Base-by-base conservation (phyloP, 2,329 filamentous ascomycete species). In the Diaporthe caulivora region DNA sequence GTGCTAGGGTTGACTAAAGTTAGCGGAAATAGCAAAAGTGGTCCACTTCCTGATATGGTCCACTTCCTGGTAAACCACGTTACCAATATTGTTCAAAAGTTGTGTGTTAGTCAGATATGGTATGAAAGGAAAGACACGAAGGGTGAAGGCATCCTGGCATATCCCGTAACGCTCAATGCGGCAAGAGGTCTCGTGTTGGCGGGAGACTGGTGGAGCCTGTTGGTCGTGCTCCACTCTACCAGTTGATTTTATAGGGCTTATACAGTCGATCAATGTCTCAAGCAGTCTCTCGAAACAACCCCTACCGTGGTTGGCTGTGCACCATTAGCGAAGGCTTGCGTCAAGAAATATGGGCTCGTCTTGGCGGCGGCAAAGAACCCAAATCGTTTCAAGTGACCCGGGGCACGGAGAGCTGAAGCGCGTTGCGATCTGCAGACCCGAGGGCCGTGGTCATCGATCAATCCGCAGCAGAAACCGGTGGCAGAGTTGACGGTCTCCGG, bases 341-440 rank as follows among this genome's bases (percentile, higher is more conserved):
- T 64, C 60, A 64, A 64, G 42, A 65, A 24, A 51, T 51, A 34
- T 65, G 60, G 60, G 26, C 29, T 7, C 29, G 60, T 34, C 60
- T 65, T 65, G 60, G 60, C 60, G 44, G 60, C 60, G 60, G 60
- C 60, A 3, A 65, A 51, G 24, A 9, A 29, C 57, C 57, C 8
- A 15, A 58, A 17, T 34, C 7, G 57, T 44, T 44, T 44, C 57
- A 60, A 60, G 37, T 60, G 55, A 42, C 37, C 8, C n/a, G 58
- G 24, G 40, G 58, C 58, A 44, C 40, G 40, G 24, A 62, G 58
- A 47, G 40, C 40, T 62, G 58, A 62, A 47, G 37, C 24, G 40
- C 40, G 58, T 18, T 44, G 58, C 17, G 58, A 62, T 47, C 37
- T 62, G 58, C 58, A 15, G 44, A 47, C 13, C 58, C 58, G 15